Base-by-base conservation (phyloP, 192 early-diverging fungal species). In the Gonapodya prolifera region DNA sequence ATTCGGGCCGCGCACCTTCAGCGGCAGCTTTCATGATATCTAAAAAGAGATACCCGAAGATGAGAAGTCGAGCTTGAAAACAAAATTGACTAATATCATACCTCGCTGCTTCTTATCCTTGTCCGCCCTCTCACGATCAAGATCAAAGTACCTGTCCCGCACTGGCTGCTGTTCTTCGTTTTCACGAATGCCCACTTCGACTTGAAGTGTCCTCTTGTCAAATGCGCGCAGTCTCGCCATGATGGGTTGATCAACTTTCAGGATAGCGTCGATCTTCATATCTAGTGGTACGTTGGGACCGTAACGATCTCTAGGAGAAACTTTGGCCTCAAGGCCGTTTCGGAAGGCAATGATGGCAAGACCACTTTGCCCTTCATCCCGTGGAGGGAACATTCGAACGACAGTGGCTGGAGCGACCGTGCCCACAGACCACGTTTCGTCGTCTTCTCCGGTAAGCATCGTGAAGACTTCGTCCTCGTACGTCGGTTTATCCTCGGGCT, bases 281-380 rank as follows among this genome's bases (percentile, higher is more conserved):
- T 75, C 76, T 35, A 34, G 13, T 78, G 36, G 18, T 61, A 61
- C 17, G 70, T 33, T 0, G 82, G 80, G 78, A 77, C 91, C 88
- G 2, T 85, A 76, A 30, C 87, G 84, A 77, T 90, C 85, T 35
- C 86, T 84, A 28, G 90, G 82, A 34, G 87, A 87, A 31, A 99
- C 86, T n/a, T 92, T 87, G 36, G 91, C 95, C 74, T 99, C 97
- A 16, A 99, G 78, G 0, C 94, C 95, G 45, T n/a, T n/a, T n/a
- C n/a, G n/a, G n/a, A n/a, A n/a, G n/a, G n/a, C n/a, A n/a, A n/a
- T n/a, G n/a, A n/a, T n/a, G n/a, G n/a, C n/a, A 88, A 92, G 79
- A 87, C 89, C 78, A 96, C 82, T 17, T 89, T 86, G 36, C 88
- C 91, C 75, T 92, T 92, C 69, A 94, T n/a, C 90, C 35, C 92